A percentile compares a stretch with the other conserved stretches of the same genome.
Evolutionary conservation across 2,329 filamentous ascomycete genomes (phyloP).

Genomic region (Lachnellula arida): DNA sequence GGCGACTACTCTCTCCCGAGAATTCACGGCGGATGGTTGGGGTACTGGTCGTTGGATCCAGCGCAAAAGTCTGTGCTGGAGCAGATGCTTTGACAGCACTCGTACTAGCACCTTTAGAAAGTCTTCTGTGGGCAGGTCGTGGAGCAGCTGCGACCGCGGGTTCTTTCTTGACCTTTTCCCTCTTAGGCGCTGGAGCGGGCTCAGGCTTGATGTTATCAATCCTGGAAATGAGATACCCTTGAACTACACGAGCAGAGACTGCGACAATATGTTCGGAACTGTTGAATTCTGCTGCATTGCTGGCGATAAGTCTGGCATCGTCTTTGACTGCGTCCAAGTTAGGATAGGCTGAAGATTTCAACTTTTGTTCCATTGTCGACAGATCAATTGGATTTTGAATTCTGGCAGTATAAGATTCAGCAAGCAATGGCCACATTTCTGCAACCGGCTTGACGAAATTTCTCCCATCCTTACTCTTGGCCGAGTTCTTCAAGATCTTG

Average conservation of each 20-base stretch:
- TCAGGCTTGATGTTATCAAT: constrained; percentile 42
- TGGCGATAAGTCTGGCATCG: constrained; percentile 72
- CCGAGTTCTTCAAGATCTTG: constrained; percentile 66
- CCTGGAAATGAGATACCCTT: constrained; percentile 55
- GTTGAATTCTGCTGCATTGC: constrained; percentile 80
- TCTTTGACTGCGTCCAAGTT: constrained; percentile 67
- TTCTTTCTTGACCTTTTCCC: constrained; percentile 48
- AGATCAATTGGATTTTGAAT: constrained; percentile 82
- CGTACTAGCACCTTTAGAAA: constrained; percentile 29
- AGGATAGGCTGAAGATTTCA: constrained; percentile 63
- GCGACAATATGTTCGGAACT: constrained; percentile 72
- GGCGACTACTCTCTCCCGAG: constrained; percentile 68
- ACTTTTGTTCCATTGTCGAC: constrained; percentile 70
- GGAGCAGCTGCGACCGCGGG: constrained; percentile 36
- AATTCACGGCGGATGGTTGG: constrained; percentile 85
- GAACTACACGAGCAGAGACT: constrained; percentile 47
- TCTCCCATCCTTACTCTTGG: constrained; percentile 77
- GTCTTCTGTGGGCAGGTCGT: constrained; percentile 34
- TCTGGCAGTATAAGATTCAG: constrained; percentile 64
- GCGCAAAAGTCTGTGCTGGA: constrained; percentile 61
- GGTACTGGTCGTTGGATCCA: constrained; percentile 66
- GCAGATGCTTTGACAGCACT: constrained; percentile 32
- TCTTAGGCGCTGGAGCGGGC: constrained; percentile 51
- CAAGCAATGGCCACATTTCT: constrained; percentile 68
- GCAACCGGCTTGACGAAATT: constrained; percentile 77